Evolutionary conservation across 1,139 yeast genomes (phyloP).

Genomic region (Geotrichum restrictum): DNA sequence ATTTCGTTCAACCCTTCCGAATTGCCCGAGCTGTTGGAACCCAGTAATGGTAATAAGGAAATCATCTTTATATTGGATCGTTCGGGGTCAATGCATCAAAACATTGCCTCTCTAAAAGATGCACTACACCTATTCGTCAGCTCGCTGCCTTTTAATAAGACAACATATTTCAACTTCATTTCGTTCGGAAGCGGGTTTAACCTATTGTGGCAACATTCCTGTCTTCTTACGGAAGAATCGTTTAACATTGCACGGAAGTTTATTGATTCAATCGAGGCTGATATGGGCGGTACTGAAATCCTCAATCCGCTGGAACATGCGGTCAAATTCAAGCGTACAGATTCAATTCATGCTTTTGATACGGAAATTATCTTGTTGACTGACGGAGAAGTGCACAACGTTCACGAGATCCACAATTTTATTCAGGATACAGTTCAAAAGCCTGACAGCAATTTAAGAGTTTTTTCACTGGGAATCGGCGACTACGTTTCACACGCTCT

Average conservation of each 20-base stretch:
- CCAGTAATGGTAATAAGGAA: constrained; percentile 11
- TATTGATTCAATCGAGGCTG: constrained; percentile 6
- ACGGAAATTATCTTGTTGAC: constrained; percentile 18
- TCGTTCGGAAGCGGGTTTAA: constrained; percentile 14
- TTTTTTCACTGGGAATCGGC: constrained; percentile 19
- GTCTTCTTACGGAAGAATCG: constrained; percentile 8
- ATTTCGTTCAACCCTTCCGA: constrained; percentile 10
- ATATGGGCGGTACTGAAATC: constrained; percentile 20
- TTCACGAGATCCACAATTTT: not conserved
- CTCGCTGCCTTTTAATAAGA: constrained; percentile 11
- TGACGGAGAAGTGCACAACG: constrained; percentile 14
- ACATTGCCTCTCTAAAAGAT: constrained; percentile 9
- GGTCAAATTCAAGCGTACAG: constrained; percentile 1
- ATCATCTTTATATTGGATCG: constrained; percentile 18
- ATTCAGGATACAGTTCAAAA: constrained; percentile 4
- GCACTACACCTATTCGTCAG: constrained; percentile 15
- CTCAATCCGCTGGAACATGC: constrained; percentile 9
- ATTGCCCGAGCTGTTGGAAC: not conserved
- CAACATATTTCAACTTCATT: constrained; percentile 14
- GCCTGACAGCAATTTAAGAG: constrained; percentile 1
- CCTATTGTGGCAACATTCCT: constrained; percentile 14
- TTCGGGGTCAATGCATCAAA: constrained; percentile 16
- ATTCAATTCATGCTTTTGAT: not conserved
- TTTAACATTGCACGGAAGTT: constrained; percentile 8
- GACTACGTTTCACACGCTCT: constrained; percentile 17